Evolutionary conservation across 108 stramenopile genomes (phyloP).

Genomic region (Pseudonitzschia pungens): DNA sequence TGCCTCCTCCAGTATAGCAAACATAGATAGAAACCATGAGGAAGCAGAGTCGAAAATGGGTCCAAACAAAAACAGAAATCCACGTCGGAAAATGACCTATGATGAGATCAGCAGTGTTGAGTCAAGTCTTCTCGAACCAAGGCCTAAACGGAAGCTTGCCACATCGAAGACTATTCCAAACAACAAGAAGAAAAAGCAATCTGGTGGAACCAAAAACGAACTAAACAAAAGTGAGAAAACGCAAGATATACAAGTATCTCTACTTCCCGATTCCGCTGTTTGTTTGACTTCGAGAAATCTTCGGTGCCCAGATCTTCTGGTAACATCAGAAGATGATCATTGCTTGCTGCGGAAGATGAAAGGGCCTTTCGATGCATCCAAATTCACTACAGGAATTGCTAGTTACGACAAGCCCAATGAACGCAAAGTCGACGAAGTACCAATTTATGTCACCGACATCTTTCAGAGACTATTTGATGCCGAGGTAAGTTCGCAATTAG

Average conservation of each 20-base stretch:
- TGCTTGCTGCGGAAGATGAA: slow-evolving; percentile 8
- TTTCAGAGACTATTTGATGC: slow-evolving; percentile 72
- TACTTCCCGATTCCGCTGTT: not conserved
- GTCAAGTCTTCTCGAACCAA: slow-evolving; percentile 9
- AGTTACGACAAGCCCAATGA: slow-evolving; percentile 29
- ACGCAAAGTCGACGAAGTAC: slow-evolving; percentile 33
- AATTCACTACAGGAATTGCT: slow-evolving; percentile 38
- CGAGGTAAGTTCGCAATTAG: slow-evolving; percentile 53
- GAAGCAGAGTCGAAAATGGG: not conserved
- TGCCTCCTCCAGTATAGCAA: not conserved
- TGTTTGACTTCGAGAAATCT: not conserved
- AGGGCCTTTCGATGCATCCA: slow-evolving; percentile 34
- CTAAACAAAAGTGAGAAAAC: not conserved
- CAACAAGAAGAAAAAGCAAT: not conserved
- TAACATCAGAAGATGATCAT: slow-evolving; percentile 5
- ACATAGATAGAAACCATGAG: not conserved
- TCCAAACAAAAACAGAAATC: slow-evolving; percentile 8
- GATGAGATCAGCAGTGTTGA: not conserved
- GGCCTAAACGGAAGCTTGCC: not conserved
- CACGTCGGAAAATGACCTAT: not conserved
- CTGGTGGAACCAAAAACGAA: not conserved
- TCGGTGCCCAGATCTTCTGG: slow-evolving; percentile 18
- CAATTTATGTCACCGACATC: slow-evolving; percentile 82
- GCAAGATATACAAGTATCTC: not conserved
- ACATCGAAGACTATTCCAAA: not conserved